Percentiles rank a stretch among this genome's conserved stretches.
These are phyloP conservation scores for Macrolepiota dolichaula DNA, from an alignment of 768 basidiomycete genomes.

Conservation along the genomic window DNA sequence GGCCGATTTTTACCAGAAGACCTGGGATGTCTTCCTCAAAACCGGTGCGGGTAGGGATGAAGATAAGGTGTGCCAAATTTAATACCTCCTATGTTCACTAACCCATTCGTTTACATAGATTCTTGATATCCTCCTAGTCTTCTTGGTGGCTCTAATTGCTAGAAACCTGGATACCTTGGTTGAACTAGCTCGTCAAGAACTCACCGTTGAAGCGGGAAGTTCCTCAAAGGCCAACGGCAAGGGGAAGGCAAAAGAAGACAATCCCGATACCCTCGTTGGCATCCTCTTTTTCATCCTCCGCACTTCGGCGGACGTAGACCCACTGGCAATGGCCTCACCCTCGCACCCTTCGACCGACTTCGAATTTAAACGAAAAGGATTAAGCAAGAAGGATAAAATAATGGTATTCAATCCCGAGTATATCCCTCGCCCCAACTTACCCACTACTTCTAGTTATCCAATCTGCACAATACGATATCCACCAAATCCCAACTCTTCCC, in stretches of 20 bases:
- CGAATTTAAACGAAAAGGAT: conserved; percentile 47
- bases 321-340: conserved; percentile 39
- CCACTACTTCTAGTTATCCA: conserved; percentile 24
- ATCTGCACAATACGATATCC: conserved; percentile 32
- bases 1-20: conserved; percentile 64
- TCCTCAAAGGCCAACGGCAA: conserved; percentile 10
- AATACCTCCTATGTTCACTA: neutral
- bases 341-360: conserved; percentile 23
- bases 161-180: conserved; percentile 52
- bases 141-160: conserved; percentile 62
- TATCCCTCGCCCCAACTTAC: neutral
- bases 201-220: conserved; percentile 11
- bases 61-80: conserved; percentile 37
- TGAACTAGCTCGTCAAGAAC: conserved; percentile 45
- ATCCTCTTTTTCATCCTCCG: conserved; percentile 43
- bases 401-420: conserved; percentile 36
- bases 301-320: conserved; percentile 36
- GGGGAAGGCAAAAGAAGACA: conserved; percentile 12
- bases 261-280: conserved; percentile 27
- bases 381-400: conserved; percentile 55
- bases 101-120: conserved; percentile 38
- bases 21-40: conserved; percentile 63
- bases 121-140: conserved; percentile 57
- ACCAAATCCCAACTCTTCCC: conserved; percentile 34
- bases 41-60: conserved; percentile 61